Evolutionary conservation across 2,329 filamentous ascomycete genomes (phyloP).

Genomic region (Colletotrichum brevisporum): DNA sequence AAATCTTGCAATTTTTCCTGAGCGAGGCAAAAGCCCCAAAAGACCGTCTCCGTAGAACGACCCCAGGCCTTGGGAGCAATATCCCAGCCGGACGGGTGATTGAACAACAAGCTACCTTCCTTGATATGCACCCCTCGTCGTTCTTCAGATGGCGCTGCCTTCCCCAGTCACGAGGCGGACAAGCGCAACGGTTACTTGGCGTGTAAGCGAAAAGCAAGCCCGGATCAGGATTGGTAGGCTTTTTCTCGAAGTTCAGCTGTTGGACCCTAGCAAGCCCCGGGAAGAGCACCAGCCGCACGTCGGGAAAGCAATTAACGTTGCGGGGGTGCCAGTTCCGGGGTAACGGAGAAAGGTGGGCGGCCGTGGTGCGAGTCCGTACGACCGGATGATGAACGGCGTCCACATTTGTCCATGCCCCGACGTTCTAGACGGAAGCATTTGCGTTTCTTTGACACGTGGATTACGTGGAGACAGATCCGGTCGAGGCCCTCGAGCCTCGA

Average conservation of each 20-base stretch:
- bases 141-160: not conserved
- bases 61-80: not conserved
- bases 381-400: conserved; percentile 11
- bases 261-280: too few species aligned
- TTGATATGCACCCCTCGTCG: not conserved
- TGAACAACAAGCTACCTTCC: too few species aligned
- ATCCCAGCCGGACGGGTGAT: not conserved
- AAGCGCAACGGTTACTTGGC: not conserved
- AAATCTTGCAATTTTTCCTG: not conserved
- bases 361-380: not conserved
- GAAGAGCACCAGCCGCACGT: conserved; percentile 3
- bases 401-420: too few species aligned
- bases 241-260: too few species aligned
- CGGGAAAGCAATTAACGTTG: conserved; percentile 1
- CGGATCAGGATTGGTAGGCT: too few species aligned
- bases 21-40: not conserved
- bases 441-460: conserved; percentile 12
- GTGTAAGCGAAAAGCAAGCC: not conserved
- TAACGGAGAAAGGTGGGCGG: not conserved
- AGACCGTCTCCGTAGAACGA: conserved; percentile 2
- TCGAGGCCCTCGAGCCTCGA: too few species aligned
- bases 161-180: not conserved
- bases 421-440: not conserved
- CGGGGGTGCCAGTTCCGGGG: conserved; percentile 2
- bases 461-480: conserved; percentile 4